These are phyloP conservation scores for Thraustotheca clavata DNA, from an alignment of 352 stramenopile genomes.

Conservation along the genomic window DNA sequence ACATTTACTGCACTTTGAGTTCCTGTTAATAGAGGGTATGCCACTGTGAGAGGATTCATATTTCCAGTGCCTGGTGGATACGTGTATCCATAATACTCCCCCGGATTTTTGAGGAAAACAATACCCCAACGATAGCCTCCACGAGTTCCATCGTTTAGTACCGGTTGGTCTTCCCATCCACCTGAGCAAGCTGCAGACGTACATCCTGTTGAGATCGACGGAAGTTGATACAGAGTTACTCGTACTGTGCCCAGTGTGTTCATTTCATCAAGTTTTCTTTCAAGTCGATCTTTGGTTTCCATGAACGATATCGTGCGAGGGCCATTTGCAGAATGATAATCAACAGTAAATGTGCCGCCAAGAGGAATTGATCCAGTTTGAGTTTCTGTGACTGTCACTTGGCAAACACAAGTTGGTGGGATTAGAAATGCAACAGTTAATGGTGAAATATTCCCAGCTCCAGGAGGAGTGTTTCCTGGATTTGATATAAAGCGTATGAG, in stretches of 20 bases:
- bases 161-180: slow-evolving; percentile 85
- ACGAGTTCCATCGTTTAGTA: slow-evolving; percentile 60
- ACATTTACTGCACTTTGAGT: slow-evolving; percentile 44
- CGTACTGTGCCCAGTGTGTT: slow-evolving; percentile 87
- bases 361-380: slow-evolving; percentile 81
- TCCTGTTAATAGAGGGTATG: slow-evolving; percentile 31
- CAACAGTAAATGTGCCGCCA: slow-evolving; percentile 83
- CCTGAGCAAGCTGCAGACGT: slow-evolving; percentile 48
- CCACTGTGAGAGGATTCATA: slow-evolving; percentile 43
- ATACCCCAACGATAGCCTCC: slow-evolving; percentile 77
- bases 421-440: slow-evolving; percentile 42
- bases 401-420: slow-evolving; percentile 20
- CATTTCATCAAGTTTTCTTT: slow-evolving; percentile 93
- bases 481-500: slow-evolving; percentile 92
- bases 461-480: slow-evolving; percentile 74
- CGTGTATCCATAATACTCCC: slow-evolving; percentile 57
- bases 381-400: slow-evolving; percentile 78
- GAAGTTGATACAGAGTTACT: slow-evolving; percentile 85
- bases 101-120: slow-evolving; percentile 62
- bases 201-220: slow-evolving; percentile 55
- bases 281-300: slow-evolving; percentile 72
- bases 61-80: slow-evolving; percentile 75
- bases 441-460: slow-evolving; percentile 79
- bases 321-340: slow-evolving; percentile 80
- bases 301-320: slow-evolving; percentile 78